Conservation (phyloP, 768 basidiomycete genomes). For the Cubamyces sp. region DNA sequence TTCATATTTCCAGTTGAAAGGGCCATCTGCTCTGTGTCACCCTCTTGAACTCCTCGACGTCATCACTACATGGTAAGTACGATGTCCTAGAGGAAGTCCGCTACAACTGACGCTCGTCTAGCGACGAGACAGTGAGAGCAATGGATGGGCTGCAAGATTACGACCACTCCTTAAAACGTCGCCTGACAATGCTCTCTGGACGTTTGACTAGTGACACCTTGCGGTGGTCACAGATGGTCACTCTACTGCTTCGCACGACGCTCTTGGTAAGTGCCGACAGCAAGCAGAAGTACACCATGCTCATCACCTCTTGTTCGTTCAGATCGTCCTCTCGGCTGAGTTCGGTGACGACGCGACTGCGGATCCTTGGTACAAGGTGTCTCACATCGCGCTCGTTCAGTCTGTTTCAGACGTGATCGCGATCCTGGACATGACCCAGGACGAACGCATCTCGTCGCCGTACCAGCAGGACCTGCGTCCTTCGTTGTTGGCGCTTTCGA, state of each 20-base stretch:
- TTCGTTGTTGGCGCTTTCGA: constrained; percentile 1
- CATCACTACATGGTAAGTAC: constrained; percentile 24
- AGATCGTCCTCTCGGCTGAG: constrained; percentile 12
- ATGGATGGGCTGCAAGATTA: constrained; percentile 15
- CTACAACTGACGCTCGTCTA: not conserved
- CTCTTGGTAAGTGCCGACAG: constrained; percentile 14
- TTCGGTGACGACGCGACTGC: not conserved
- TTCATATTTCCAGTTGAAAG: constrained; percentile 8
- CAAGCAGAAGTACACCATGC: not conserved
- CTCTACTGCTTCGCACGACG: constrained; percentile 10
- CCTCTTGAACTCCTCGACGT: constrained; percentile 27
- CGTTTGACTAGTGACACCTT: not conserved
- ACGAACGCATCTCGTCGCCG: constrained; percentile 6
- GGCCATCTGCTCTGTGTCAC: constrained; percentile 26
- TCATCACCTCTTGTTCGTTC: too few relatives aligned
- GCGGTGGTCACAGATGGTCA: constrained; percentile 15
- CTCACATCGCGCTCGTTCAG: not conserved
- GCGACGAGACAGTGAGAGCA: constrained; percentile 6
- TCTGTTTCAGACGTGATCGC: constrained; percentile 1
- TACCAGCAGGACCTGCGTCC: constrained; percentile 19
- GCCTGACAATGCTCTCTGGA: constrained; percentile 7
- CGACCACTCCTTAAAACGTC: constrained; percentile 21
- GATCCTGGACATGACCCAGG: not conserved
- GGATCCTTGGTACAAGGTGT: not conserved
- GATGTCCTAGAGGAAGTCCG: too few relatives aligned